Evolutionary conservation across 345 rosid genomes (phyloP).

Genomic region (Heritiera littoralis): DNA sequence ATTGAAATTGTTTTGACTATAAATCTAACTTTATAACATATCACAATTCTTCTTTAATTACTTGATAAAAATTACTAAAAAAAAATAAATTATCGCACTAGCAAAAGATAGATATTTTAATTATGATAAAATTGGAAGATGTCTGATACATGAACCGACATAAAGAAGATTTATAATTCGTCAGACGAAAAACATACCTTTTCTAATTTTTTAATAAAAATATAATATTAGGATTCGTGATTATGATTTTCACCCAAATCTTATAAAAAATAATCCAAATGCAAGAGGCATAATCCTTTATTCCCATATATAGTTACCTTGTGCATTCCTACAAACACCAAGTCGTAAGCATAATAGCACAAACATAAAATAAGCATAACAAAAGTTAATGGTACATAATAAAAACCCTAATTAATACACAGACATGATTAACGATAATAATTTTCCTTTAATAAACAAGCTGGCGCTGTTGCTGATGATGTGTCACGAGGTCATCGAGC

Average conservation of each 20-base stretch:
- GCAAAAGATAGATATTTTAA: neutral
- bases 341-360: neutral
- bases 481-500: slow-evolving; percentile 61
- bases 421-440: neutral
- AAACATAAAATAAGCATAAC: neutral
- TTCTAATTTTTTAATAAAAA: no score
- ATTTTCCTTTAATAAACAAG: slow-evolving; percentile 14
- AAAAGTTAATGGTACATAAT: no score
- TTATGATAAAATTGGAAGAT: neutral
- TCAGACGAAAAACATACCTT: no score
- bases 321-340: neutral
- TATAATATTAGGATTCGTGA: no score
- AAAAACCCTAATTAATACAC: neutral
- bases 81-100: neutral
- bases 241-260: neutral
- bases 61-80: no score
- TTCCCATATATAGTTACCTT: no score
- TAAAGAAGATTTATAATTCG: no score
- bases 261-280: neutral
- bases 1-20: no score
- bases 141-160: neutral
- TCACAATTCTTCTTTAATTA: no score
- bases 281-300: neutral
- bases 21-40: no score
- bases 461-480: slow-evolving; percentile 28